phyloP scores from a whole-genome alignment of 352 stramenopile genomes.

The Elongisporangium anandrum region DNA sequence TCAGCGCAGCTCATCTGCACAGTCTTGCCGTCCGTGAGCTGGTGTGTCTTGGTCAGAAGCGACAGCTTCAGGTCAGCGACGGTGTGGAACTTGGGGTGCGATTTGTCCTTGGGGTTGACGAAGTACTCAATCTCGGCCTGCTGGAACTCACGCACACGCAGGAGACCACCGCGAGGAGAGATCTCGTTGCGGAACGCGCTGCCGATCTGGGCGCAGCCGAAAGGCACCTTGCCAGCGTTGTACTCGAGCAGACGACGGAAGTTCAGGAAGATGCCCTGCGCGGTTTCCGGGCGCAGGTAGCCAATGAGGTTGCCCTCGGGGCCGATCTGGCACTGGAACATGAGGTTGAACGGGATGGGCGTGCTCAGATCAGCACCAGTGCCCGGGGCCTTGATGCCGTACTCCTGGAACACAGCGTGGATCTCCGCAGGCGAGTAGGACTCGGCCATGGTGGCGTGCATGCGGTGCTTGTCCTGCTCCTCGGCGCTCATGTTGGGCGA shows the following conservation, averaged over 20 bases:
- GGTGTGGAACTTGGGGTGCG: slow-evolving; percentile 94
- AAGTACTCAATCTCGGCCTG: slow-evolving; percentile 99
- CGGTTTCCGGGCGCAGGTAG: slow-evolving; percentile 98
- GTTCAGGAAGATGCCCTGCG: slow-evolving; percentile 99
- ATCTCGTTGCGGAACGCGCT: slow-evolving; percentile 96
- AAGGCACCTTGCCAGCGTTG: slow-evolving; percentile 93
- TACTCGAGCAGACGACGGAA: slow-evolving; percentile 97
- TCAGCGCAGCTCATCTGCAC: slow-evolving; percentile 90
- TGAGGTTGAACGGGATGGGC: slow-evolving; percentile 99
- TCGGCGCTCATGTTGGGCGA: slow-evolving; percentile 68
- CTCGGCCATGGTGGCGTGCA: slow-evolving; percentile 95
- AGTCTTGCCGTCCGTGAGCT: slow-evolving; percentile 96
- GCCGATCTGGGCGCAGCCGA: slow-evolving; percentile 83
- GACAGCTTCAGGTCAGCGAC: slow-evolving; percentile 88
- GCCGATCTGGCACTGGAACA: slow-evolving; percentile 99
- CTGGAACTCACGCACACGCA: slow-evolving; percentile 99
- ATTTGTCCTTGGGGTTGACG: slow-evolving; percentile 98
- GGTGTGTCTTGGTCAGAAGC: slow-evolving; percentile 93
- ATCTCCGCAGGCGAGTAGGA: slow-evolving; percentile 98
- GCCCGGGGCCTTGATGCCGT: slow-evolving; percentile 92
- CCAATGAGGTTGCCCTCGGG: slow-evolving; percentile 95
- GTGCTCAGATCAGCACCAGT: slow-evolving; percentile 91
- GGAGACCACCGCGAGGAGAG: slow-evolving; percentile 92
- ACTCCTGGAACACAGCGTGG: slow-evolving; percentile 91
- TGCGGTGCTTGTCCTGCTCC: slow-evolving; percentile 92